A percentile compares a stretch with the other conserved stretches of the same genome.
These are phyloP conservation scores for Modicella reniformis DNA, from an alignment of 371 early-diverging fungal species.

Conservation along the genomic window DNA sequence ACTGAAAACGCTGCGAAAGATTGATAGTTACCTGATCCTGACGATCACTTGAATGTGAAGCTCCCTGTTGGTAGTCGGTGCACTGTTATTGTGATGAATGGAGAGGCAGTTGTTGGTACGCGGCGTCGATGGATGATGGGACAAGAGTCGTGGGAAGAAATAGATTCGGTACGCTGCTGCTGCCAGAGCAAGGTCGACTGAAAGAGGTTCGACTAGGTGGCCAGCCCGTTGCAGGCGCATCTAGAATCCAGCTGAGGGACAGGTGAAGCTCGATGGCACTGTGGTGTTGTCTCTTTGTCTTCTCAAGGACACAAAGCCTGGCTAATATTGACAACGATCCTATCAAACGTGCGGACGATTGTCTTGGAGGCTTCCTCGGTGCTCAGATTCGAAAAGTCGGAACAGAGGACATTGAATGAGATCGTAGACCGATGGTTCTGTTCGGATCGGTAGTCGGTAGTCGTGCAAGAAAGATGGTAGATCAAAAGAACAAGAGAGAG, in stretches of 20 bases:
- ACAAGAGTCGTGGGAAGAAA: constrained; percentile 15
- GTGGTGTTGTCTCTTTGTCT: constrained; percentile 18
- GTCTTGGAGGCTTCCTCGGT: too few species aligned
- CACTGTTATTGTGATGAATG: constrained; percentile 8
- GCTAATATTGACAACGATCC: constrained; percentile 8
- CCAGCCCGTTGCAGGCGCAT: constrained; percentile 36
- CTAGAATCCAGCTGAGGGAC: constrained; percentile 21
- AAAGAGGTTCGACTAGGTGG: constrained; percentile 17
- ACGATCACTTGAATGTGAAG: constrained; percentile 52
- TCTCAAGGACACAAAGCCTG: constrained; percentile 36
- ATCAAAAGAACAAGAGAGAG: too few species aligned
- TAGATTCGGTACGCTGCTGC: too few species aligned
- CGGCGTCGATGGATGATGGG: constrained; percentile 8
- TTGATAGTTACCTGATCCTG: constrained; percentile 38
- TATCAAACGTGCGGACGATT: constrained; percentile 21
- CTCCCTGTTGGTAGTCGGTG: constrained; percentile 34
- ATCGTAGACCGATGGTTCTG: too few species aligned
- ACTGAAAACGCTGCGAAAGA: neutral
- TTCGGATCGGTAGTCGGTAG: too few species aligned
- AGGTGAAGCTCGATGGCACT: constrained; percentile 21
- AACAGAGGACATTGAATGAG: too few species aligned
- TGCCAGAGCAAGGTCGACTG: too few species aligned
- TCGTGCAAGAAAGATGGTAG: too few species aligned
- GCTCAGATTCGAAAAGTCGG: too few species aligned
- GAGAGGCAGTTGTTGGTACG: neutral